These are phyloP conservation scores for Lepidopterella palustris DNA, from an alignment of 495 filamentous ascomycete species.

Conservation along the genomic window DNA sequence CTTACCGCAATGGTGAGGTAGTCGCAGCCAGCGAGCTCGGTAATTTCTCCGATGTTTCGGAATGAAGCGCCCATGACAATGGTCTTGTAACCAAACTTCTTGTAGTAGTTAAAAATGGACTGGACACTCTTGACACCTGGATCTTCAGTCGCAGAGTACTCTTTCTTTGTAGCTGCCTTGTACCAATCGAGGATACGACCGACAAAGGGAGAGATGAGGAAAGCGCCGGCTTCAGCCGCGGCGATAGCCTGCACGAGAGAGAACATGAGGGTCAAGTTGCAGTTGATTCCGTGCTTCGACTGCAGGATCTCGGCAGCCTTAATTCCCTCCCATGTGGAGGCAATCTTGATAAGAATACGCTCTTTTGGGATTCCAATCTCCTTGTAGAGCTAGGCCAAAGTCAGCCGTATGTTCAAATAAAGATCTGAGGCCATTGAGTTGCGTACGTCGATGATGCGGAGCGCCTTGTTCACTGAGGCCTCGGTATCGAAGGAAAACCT, in stretches of 20 bases:
- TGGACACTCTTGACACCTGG: conserved; percentile 95
- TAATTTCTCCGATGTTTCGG: conserved; percentile 92
- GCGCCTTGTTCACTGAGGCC: conserved; percentile 88
- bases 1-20: conserved; percentile 95
- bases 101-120: conserved; percentile 99
- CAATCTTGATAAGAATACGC: conserved; percentile 86
- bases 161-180: conserved; percentile 93
- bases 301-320: conserved; percentile 93
- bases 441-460: conserved; percentile 92
- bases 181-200: conserved; percentile 99
- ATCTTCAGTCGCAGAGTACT: conserved; percentile 81
- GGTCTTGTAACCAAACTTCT: conserved; percentile 98
- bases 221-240: conserved; percentile 92
- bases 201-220: conserved; percentile 99
- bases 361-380: conserved; percentile 84
- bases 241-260: conserved; percentile 92
- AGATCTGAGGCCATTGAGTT: not conserved
- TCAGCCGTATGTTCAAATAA: conserved; percentile 1
- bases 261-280: conserved; percentile 99
- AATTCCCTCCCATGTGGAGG: conserved; percentile 93
- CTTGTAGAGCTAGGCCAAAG: conserved; percentile 70
- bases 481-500: conserved; percentile 92
- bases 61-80: conserved; percentile 99
- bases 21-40: conserved; percentile 94
- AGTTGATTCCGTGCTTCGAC: conserved; percentile 88